A percentile compares a stretch with the other conserved stretches of the same genome.
Evolutionary conservation across 805 yeast genomes (phyloP).

Genomic region (Jamesozyma jinghongensis): DNA sequence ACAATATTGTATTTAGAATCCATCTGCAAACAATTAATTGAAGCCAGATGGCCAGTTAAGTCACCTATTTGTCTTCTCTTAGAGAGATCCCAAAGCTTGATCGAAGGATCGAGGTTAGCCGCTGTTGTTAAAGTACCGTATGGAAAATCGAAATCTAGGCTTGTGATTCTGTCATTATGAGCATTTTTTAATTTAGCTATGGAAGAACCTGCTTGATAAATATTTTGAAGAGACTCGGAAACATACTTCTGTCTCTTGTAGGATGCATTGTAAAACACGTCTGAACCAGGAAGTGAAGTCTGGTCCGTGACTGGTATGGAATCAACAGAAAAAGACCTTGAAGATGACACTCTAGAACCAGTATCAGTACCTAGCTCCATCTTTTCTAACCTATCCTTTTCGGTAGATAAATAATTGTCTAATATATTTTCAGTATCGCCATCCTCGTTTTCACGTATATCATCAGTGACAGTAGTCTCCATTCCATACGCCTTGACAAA

Average conservation of each 20-base stretch:
- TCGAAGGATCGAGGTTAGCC: constrained; percentile 59
- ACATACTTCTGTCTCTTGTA: constrained; percentile 6
- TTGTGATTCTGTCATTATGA: constrained; percentile 45
- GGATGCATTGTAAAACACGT: constrained; percentile 5
- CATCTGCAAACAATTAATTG: constrained; percentile 55
- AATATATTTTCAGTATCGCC: constrained; percentile 2
- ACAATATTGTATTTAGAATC: constrained; percentile 35
- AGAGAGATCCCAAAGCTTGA: constrained; percentile 76
- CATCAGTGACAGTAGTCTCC: constrained; percentile 7
- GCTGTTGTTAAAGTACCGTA: constrained; percentile 72
- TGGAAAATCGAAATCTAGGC: constrained; percentile 61
- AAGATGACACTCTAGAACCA: no score
- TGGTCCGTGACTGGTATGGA: neutral
- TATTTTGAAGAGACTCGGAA: constrained; percentile 6
- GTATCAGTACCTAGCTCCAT: neutral
- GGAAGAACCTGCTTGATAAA: constrained; percentile 34
- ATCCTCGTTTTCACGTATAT: constrained; percentile 1
- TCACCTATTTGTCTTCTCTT: constrained; percentile 41
- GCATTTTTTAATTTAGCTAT: constrained; percentile 42
- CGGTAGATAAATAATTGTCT: constrained; percentile 4
- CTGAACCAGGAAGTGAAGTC: no score
- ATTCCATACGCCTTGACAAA: constrained; percentile 33
- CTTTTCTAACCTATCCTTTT: constrained; percentile 5
- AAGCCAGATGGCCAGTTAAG: constrained; percentile 54
- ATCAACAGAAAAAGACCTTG: no score